These are phyloP conservation scores for Verticillium albo-atrum DNA, from an alignment of 2,329 filamentous ascomycete species.

Conservation along the genomic window DNA sequence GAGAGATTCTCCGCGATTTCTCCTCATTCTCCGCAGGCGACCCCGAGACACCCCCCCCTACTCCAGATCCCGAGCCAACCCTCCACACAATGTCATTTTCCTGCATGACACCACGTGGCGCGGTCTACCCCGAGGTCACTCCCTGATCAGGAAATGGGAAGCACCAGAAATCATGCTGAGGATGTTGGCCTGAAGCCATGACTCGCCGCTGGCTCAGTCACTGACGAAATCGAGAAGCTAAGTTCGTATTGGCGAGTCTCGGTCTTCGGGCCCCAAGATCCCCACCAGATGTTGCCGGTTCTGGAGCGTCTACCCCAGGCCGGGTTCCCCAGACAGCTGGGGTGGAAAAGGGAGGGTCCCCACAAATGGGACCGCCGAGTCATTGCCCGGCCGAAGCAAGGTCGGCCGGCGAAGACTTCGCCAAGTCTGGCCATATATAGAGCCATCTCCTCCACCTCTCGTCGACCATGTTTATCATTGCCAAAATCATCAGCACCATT, in stretches of 20 bases:
- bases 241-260: background rate
- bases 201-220: background rate
- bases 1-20: background rate
- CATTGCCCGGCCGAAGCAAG: background rate
- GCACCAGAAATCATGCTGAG: background rate
- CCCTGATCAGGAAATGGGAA: background rate
- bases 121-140: background rate
- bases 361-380: background rate
- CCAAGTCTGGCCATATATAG: background rate
- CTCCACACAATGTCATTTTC: background rate
- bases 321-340: background rate
- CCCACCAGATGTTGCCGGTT: background rate
- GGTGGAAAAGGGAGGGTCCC: background rate
- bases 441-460: background rate
- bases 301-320: background rate
- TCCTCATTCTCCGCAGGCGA: background rate
- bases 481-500: background rate
- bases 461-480: background rate
- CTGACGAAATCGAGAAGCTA: background rate
- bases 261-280: background rate
- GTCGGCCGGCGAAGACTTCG: background rate
- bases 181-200: background rate
- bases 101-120: background rate
- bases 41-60: background rate
- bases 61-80: background rate